Percentiles rank a stretch among this genome's conserved stretches.
Conservation (phyloP, 2,329 filamentous ascomycete genomes). For the Talaromyces sp. region DNA sequence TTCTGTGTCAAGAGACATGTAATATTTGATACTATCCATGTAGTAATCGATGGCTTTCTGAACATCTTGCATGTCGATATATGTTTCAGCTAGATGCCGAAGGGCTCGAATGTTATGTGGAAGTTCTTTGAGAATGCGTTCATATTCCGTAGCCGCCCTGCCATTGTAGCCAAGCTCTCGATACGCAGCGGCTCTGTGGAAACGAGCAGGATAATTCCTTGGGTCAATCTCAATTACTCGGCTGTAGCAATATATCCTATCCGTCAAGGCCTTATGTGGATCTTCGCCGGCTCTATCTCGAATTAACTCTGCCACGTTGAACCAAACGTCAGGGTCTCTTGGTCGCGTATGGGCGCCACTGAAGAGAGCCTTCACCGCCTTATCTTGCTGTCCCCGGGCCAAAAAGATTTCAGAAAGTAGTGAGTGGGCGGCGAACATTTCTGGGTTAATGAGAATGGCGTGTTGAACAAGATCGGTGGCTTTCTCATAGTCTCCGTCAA, state of each 20-base stretch:
- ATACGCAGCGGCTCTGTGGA: conserved; percentile 53
- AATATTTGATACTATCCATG: conserved; percentile 49
- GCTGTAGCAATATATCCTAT: conserved; percentile 51
- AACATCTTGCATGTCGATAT: conserved; percentile 49
- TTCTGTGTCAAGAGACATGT: conserved; percentile 39
- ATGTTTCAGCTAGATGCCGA: conserved; percentile 54
- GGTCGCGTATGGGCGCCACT: conserved; percentile 55
- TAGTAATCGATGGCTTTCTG: conserved; percentile 48
- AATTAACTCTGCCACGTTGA: conserved; percentile 53
- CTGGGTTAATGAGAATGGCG: conserved; percentile 55
- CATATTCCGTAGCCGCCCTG: conserved; percentile 48
- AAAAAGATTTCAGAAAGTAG: conserved; percentile 57
- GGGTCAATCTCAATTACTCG: conserved; percentile 52
- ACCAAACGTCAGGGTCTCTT: conserved; percentile 54
- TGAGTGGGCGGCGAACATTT: conserved; percentile 59
- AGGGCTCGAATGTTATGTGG: conserved; percentile 53
- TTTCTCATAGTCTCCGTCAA: conserved; percentile 43
- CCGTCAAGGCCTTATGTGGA: conserved; percentile 38
- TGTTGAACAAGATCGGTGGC: conserved; percentile 41
- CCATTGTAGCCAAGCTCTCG: conserved; percentile 46
- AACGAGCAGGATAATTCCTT: conserved; percentile 50
- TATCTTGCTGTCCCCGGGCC: conserved; percentile 52
- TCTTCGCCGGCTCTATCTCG: conserved; percentile 45
- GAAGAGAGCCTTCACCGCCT: conserved; percentile 53
- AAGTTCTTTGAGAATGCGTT: conserved; percentile 49